These are phyloP conservation scores for Mucor lusitanicus DNA, from an alignment of 371 early-diverging fungal genomes.

Conservation along the genomic window DNA sequence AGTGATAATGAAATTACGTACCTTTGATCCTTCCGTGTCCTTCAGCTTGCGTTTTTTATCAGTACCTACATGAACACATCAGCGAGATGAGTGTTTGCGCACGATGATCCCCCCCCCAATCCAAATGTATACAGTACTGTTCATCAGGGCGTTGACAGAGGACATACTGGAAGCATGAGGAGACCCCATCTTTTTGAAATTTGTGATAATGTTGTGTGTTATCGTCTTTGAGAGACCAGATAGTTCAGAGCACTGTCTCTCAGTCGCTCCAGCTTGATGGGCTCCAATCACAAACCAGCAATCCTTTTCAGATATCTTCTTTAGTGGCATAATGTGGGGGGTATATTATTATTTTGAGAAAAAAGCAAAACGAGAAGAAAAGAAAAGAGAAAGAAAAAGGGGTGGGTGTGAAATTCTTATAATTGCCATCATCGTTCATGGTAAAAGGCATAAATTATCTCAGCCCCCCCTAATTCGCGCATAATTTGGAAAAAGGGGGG, in stretches of 20 bases:
- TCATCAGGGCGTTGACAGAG: slow-evolving; percentile 6
- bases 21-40: slow-evolving; percentile 1
- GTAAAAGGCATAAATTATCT: neutral
- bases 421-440: neutral
- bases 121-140: neutral
- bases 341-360: neutral
- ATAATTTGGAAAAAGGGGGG: neutral
- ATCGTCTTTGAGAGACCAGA: slow-evolving; percentile 42
- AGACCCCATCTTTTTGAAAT: slow-evolving; percentile 41
- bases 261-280: slow-evolving; percentile 50
- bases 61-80: neutral
- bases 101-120: neutral
- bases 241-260: slow-evolving; percentile 40
- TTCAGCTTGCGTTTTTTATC: slow-evolving; percentile 7
- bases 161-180: slow-evolving; percentile 32
- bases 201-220: slow-evolving; percentile 40
- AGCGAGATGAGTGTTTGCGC: neutral
- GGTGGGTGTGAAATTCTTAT: neutral
- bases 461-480: neutral
- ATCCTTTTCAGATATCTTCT: slow-evolving; percentile 13
- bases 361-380: neutral
- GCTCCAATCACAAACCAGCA: slow-evolving; percentile 52
- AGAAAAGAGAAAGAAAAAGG: neutral
- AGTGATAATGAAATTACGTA: neutral
- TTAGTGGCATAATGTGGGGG: neutral